phyloP scores from a whole-genome alignment of 306 rosid species.

The Albizia julibrissin region DNA sequence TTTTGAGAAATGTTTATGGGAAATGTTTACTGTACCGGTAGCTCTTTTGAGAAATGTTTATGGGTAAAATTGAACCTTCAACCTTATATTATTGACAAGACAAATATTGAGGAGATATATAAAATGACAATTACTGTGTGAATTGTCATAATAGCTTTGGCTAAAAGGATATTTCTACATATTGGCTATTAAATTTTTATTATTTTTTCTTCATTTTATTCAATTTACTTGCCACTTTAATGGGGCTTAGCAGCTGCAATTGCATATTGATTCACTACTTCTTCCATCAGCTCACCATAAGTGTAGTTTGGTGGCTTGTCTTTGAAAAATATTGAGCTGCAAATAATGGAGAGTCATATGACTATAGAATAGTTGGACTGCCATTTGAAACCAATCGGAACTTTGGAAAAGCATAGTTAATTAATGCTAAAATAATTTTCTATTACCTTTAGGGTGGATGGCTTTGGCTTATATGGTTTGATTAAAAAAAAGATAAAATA shows the following conservation, averaged over 20 bases:
- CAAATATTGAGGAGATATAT: neutral
- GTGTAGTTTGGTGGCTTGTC: neutral
- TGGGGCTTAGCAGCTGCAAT: neutral
- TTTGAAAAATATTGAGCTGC: neutral
- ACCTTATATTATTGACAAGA: neutral
- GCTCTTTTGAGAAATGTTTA: too few relatives aligned
- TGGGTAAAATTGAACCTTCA: too few relatives aligned
- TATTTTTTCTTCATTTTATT: slow-evolving; percentile 10
- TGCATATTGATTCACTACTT: neutral
- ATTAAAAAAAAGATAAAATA: neutral
- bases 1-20: too few relatives aligned
- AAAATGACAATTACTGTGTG: neutral
- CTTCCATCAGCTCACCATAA: neutral
- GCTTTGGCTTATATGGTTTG: neutral
- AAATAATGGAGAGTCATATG: neutral
- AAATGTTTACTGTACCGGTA: too few relatives aligned
- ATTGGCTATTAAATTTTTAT: neutral
- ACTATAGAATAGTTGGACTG: neutral
- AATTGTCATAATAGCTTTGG: slow-evolving; percentile 16
- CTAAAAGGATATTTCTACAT: slow-evolving; percentile 8
- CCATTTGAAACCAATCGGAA: neutral
- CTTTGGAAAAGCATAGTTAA: neutral
- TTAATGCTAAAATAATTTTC: neutral
- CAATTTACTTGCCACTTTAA: neutral
- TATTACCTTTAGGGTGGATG: neutral